These are phyloP conservation scores for Apiosordaria backusii DNA, from an alignment of 495 filamentous ascomycete genomes.

Conservation along the genomic window DNA sequence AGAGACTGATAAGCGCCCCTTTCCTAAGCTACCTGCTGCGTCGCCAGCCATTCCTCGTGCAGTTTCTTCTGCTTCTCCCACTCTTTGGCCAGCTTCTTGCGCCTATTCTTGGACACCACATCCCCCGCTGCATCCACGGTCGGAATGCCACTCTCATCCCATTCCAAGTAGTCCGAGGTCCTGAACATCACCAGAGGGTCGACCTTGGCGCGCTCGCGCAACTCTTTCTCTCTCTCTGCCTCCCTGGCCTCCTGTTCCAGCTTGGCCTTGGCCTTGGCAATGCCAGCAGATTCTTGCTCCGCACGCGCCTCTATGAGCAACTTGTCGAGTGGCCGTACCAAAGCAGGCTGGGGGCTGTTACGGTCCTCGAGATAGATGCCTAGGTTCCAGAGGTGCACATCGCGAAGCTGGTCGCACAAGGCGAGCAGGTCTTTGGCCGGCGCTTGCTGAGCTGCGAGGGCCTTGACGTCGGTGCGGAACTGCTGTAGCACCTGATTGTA, in stretches of 20 bases:
- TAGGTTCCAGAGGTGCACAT: conserved; percentile 61
- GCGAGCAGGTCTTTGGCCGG: conserved; percentile 52
- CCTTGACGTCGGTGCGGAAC: conserved; percentile 25
- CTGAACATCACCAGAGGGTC: conserved; percentile 49
- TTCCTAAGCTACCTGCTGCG: conserved; percentile 5
- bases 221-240: conserved; percentile 45
- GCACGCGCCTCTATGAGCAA: conserved; percentile 58
- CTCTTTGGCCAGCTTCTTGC: conserved; percentile 70
- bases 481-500: conserved; percentile 25
- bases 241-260: conserved; percentile 47
- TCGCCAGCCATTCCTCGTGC: conserved; percentile 50
- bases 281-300: conserved; percentile 49
- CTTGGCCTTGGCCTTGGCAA: conserved; percentile 46
- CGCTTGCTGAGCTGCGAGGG: conserved; percentile 41
- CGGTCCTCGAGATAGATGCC: conserved; percentile 75
- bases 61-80: conserved; percentile 75
- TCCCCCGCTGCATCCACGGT: conserved; percentile 58
- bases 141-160: conserved; percentile 74
- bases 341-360: conserved; percentile 50
- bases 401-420: conserved; percentile 64
- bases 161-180: conserved; percentile 59
- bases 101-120: conserved; percentile 62
- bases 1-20: too few relatives aligned
- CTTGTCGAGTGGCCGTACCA: conserved; percentile 56
- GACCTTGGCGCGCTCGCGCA: conserved; percentile 33